Conservation (phyloP, 805 yeast genomes). For the Nakazawaea pomicola region DNA sequence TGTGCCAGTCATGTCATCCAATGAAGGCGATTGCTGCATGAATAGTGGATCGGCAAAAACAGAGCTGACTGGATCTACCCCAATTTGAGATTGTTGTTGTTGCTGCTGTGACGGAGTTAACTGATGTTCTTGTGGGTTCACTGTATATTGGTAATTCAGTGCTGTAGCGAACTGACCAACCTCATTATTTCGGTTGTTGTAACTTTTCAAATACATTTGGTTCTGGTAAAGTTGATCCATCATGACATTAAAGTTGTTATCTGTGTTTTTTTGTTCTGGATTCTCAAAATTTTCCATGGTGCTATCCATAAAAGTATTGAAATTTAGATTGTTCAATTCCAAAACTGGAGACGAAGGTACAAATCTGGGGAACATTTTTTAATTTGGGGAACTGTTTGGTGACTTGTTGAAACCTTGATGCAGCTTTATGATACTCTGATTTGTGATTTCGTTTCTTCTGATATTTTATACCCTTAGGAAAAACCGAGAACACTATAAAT, state of each 20-base stretch:
- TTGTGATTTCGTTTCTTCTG: too few species aligned
- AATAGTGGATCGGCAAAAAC: constrained; percentile 1
- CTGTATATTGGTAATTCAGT: constrained; percentile 3
- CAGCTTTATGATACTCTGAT: too few species aligned
- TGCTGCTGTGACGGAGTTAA: not conserved
- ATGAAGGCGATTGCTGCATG: constrained; percentile 2
- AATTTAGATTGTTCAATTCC: constrained; percentile 6
- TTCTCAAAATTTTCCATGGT: not conserved
- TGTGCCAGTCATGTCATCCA: constrained; percentile 8
- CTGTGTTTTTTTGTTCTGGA: not conserved
- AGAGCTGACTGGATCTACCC: not conserved
- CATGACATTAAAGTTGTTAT: constrained; percentile 2
- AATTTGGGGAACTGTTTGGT: not conserved
- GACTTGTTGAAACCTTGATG: too few species aligned
- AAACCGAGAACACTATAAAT: too few species aligned
- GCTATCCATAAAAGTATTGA: not conserved
- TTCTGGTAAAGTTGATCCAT: constrained; percentile 6
- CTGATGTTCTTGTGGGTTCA: not conserved
- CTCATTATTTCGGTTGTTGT: not conserved
- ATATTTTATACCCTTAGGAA: too few species aligned
- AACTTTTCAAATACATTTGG: constrained; percentile 2
- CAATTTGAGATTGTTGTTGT: not conserved
- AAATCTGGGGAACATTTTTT: constrained; percentile 6
- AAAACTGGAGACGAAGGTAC: constrained; percentile 9
- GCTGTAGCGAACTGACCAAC: not conserved